A percentile compares a stretch with the other conserved stretches of the same genome.
phyloP scores from a whole-genome alignment of 2,329 filamentous ascomycete species.

The Hirsutella minnesotensis region DNA sequence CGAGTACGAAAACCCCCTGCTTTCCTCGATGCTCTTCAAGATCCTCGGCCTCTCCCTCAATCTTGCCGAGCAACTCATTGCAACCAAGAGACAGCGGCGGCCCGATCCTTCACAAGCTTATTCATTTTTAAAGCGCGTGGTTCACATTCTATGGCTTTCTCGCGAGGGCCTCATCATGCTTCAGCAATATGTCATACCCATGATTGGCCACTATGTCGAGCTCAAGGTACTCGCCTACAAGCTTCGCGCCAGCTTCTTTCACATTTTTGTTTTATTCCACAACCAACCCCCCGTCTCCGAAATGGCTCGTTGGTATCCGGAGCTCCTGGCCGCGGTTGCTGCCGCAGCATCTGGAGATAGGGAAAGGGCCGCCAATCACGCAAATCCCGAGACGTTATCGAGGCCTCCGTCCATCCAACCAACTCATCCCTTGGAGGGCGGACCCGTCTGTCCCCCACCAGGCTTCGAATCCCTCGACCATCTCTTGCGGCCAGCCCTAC shows the following conservation, averaged over 20 bases:
- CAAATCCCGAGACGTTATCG: constrained; percentile 11
- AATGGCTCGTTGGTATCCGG: constrained; percentile 40
- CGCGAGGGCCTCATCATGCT: constrained; percentile 82
- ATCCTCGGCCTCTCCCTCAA: constrained; percentile 84
- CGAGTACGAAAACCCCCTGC: constrained; percentile 62
- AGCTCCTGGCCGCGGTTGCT: constrained; percentile 24
- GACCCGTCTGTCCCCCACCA: constrained; percentile 44
- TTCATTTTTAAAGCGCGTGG: constrained; percentile 68
- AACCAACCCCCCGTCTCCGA: constrained; percentile 70
- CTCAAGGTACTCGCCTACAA: constrained; percentile 87
- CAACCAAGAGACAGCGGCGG: constrained; percentile 70
- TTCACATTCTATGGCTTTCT: constrained; percentile 90
- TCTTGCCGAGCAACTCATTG: constrained; percentile 71
- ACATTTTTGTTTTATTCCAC: constrained; percentile 94
- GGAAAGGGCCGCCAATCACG: neutral
- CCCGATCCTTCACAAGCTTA: constrained; percentile 71
- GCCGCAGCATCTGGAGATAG: constrained; percentile 22
- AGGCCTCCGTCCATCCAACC: constrained; percentile 34
- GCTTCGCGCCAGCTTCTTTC: constrained; percentile 85
- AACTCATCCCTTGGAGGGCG: constrained; percentile 41
- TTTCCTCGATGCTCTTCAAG: constrained; percentile 78
- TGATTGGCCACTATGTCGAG: constrained; percentile 66
- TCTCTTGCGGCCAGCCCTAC: constrained; percentile 52
- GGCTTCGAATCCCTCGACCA: constrained; percentile 34
- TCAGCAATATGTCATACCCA: constrained; percentile 78